phyloP scores from a whole-genome alignment of 331 rosid species.

The Dryas integrifolia region DNA sequence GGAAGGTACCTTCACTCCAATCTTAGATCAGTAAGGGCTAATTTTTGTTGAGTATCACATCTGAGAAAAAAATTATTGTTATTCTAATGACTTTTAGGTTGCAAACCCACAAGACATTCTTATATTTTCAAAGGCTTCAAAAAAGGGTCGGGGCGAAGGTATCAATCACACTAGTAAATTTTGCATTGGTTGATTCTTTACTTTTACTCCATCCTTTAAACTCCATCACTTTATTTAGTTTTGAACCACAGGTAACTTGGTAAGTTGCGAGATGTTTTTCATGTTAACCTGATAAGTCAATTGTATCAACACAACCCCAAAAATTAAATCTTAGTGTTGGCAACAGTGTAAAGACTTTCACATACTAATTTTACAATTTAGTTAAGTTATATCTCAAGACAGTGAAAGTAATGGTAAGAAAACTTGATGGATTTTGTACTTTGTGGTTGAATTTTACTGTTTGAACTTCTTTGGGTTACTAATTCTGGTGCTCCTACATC shows the following conservation, averaged over 20 bases:
- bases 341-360: background rate
- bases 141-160: slow-evolving; percentile 66
- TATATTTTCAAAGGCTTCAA: slow-evolving; percentile 88
- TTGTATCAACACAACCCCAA: background rate
- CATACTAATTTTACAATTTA: background rate
- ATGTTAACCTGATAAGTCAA: background rate
- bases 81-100: slow-evolving; percentile 50
- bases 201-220: background rate
- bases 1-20: slow-evolving; percentile 64
- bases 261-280: background rate
- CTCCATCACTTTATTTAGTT: background rate
- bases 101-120: slow-evolving; percentile 99
- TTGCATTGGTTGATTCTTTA: slow-evolving; percentile 5
- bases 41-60: slow-evolving; percentile 31
- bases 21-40: slow-evolving; percentile 26
- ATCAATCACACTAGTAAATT: slow-evolving; percentile 3
- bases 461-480: background rate
- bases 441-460: background rate
- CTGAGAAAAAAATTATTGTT: slow-evolving; percentile 26
- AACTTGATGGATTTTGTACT: background rate
- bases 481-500: background rate
- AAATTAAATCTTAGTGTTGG: background rate
- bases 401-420: background rate
- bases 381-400: background rate
- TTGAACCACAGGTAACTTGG: background rate